phyloP scores from a whole-genome alignment of 2,329 filamentous ascomycete genomes.

The Scedosporium boydii region DNA sequence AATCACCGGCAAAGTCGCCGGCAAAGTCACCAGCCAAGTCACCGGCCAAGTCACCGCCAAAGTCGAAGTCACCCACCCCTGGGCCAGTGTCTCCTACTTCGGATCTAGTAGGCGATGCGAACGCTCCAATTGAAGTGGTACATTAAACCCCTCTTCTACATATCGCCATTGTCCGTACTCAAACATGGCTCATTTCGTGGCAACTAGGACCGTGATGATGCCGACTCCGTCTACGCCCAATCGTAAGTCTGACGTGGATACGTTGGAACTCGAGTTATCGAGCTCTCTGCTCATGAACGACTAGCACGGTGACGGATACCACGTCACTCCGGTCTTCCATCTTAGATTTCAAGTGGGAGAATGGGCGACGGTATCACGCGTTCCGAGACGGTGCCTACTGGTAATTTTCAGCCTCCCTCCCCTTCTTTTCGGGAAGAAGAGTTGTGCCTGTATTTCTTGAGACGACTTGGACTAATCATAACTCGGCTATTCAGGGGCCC shows the following conservation, averaged over 20 bases:
- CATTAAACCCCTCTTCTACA: too few relatives aligned
- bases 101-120: too few relatives aligned
- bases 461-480: too few relatives aligned
- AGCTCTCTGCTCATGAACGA: neutral
- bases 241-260: neutral
- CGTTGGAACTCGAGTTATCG: too few relatives aligned
- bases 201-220: neutral
- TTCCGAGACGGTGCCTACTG: slow-evolving; percentile 31
- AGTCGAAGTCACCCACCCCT: too few relatives aligned
- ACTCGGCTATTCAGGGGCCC: slow-evolving; percentile 13
- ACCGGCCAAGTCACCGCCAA: too few relatives aligned
- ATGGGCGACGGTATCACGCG: slow-evolving; percentile 37
- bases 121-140: too few relatives aligned
- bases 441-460: neutral
- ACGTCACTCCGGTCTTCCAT: slow-evolving; percentile 30
- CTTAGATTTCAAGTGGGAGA: slow-evolving; percentile 31
- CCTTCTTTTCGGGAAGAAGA: neutral
- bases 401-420: neutral
- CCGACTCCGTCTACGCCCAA: neutral
- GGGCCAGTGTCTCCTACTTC: too few relatives aligned
- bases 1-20: too few relatives aligned
- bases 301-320: slow-evolving; percentile 3
- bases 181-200: too few relatives aligned
- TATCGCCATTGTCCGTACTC: too few relatives aligned
- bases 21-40: too few relatives aligned